Evolutionary conservation across 495 filamentous ascomycete genomes (phyloP), one percentile per base, ranked within the genome.

Genomic region (Collariella sp.): DNA sequence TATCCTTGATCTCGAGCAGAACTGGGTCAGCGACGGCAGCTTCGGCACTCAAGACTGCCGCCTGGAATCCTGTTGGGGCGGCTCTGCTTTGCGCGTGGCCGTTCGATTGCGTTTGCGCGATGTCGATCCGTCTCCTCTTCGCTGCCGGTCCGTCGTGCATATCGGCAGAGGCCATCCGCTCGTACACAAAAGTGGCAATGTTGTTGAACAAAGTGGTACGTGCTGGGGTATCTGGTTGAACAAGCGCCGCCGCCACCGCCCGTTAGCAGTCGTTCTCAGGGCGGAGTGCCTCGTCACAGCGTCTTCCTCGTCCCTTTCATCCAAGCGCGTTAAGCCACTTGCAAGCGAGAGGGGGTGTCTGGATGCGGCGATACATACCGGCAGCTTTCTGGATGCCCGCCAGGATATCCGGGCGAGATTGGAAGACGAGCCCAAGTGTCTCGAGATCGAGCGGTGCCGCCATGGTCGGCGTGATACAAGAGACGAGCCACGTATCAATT

Each of bases 1-100:
- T 77, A 55, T 91, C 85, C 55, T 82, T 79, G 41, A 89, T 76
- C 54, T 83, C 82, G 15, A 83, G 69, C 7, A 81, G 62, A 3
- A 83, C 65, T 1, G 71, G 67, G 34, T 82, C 79, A 18, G 63
- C 57, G 11, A 69, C 70, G 36, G 76, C 70, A 23, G 64, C 64
- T 19, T 69, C 68, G 7, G 55, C 54, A 12, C 48, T 46, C 20
- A 54, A 15, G 2, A 36, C 46, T 29, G 44, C 46, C n/a, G 18
- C 19, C 43, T 56, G 26, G 24, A 58, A 39, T 11, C 31, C 46
- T 46, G 49, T 46, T n/a, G 29, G 35, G 23, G 35, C 33, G 15
- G 31, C 20, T 12, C 38, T 35, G 12, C 56, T 63, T 24, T 36
- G 22, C 16, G 41, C 7, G n/a, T 39, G 43, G 20, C 61, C 58